Evolutionary conservation across 1,139 yeast species (phyloP), one percentile per base, ranked within the genome.

Genomic region (Saccharomyces hybrid): DNA sequence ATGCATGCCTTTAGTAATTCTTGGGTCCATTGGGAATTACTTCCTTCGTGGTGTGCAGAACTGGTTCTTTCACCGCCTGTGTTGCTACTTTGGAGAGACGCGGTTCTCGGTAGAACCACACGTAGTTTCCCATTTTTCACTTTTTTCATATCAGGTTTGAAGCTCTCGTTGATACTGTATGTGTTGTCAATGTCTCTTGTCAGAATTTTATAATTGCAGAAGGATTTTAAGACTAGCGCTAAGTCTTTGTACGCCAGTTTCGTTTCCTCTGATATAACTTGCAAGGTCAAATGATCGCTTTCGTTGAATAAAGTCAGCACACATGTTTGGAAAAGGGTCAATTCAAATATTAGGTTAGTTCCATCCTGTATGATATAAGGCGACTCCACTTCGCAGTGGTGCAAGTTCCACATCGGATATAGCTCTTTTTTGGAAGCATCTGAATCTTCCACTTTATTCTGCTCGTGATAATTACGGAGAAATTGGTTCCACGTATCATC

Each of bases 1-100:
- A 68, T 62, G 25, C 62, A 57, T 6, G 70, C 69, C 46, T 56
- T 61, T n/a, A 67, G 44, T 5, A 68, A 47, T 50, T 68, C 70
- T 47, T 59, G 62, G 29, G 58, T 59, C 72, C 72, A 68, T 6
- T 53, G 54, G 0, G 66, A 57, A 14, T 59, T 53, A n/a, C 53
- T 52, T 2, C 69, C 69, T 41, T 65, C 68, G 8, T 53, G 49
- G 31, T 63, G 65, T 8, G 46, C 9, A 8, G 47, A 9, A 8
- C 14, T 34, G 16, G 14, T 46, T 49, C 25, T 7, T n/a, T 16
- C 42, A 32, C 14, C 14, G 25, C 50, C 9, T 19, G 46, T 41
- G 29, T 42, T 31, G 25, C 28, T 26, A n/a, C 23, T 48, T n/a
- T 11, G 46, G 14, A 13, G 16, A 3, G 53, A 19, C 13, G 46